Base-by-base conservation (phyloP, 352 stramenopile species). In the Pythium utonaiense region DNA sequence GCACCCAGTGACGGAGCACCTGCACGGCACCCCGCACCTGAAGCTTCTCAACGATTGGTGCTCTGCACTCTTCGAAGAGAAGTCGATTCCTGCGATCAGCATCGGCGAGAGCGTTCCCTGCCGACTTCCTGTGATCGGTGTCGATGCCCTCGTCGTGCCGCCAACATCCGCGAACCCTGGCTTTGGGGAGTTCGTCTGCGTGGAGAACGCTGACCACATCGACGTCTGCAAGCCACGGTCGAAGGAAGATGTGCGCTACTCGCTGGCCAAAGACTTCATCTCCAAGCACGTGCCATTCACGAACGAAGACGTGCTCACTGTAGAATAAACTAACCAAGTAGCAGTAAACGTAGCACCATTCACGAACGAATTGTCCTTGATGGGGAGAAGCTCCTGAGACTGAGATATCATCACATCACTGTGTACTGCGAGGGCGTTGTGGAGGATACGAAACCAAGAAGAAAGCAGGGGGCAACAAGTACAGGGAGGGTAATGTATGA, bases 1-100 rank as follows among this genome's bases (percentile, higher is more conserved):
- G 53, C 78, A 90, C 55, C 77, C 83, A 0, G 80, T 94, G 17
- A 90, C 80, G 0, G 82, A 86, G 42, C 80, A 92, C 21, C 58
- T 92, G 41, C 80, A 91, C 47, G 84, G 83, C 52, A 91, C 84
- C 14, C 80, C 84, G 17, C 80, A 89, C 50, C 66, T 89, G 1
- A 69, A 88, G 59, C 81, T 90, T 71, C 75, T 94, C 17, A 94
- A 94, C 62, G 80, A 89, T 34, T 90, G 80, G 76, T 92, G 81
- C 58, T 61, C 66, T 0, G 28, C 72, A 22, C 64, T 89, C 1
- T 88, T 87, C 25, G 50, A 79, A 8, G 66, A 77, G 40, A 80
- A 82, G 40, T 53, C 52, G 10, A 88, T 92, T 19, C 54, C 75
- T 1, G 71, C 82, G 1, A 62, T 94, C 31, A 92, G 81, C 54